Conservation (phyloP, 2,329 filamentous ascomycete species). For the Neonectria punicea region DNA sequence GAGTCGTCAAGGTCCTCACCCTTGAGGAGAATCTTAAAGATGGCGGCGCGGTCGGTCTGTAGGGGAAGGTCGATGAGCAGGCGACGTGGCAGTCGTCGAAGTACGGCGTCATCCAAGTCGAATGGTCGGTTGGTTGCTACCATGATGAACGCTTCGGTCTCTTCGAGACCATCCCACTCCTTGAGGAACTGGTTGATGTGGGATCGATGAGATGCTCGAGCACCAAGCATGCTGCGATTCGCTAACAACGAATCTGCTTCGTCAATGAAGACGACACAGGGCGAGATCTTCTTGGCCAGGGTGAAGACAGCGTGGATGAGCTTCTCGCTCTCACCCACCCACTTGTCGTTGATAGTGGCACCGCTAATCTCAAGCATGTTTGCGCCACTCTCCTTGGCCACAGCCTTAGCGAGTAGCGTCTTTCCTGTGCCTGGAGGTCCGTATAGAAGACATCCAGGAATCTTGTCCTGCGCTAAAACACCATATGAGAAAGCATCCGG, state of each 20-base stretch:
- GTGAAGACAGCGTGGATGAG: constrained; percentile 93
- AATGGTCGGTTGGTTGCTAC: constrained; percentile 96
- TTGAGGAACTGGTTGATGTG: constrained; percentile 96
- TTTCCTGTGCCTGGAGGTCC: constrained; percentile 86
- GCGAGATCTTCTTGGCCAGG: constrained; percentile 88
- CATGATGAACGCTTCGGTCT: constrained; percentile 93
- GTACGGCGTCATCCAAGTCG: constrained; percentile 89
- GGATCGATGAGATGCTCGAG: constrained; percentile 80
- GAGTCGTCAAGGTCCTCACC: constrained; percentile 71
- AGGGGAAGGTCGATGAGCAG: constrained; percentile 79
- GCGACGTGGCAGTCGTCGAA: constrained; percentile 78
- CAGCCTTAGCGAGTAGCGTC: constrained; percentile 75
- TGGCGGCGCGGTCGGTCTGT: constrained; percentile 72
- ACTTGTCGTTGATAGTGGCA: constrained; percentile 95
- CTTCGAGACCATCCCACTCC: constrained; percentile 93
- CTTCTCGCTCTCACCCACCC: constrained; percentile 95
- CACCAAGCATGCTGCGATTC: constrained; percentile 73
- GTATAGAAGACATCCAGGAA: constrained; percentile 88
- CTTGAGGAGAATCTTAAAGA: constrained; percentile 76
- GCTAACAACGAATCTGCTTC: constrained; percentile 95
- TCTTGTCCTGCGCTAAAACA: constrained; percentile 89
- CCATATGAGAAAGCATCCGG: constrained; percentile 98
- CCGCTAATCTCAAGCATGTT: constrained; percentile 89
- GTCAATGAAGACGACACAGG: constrained; percentile 95
- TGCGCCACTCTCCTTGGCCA: constrained; percentile 74